These are phyloP conservation scores for Vitis rotundifolia DNA, from an alignment of 164 flowering plant species.

Conservation along the genomic window DNA sequence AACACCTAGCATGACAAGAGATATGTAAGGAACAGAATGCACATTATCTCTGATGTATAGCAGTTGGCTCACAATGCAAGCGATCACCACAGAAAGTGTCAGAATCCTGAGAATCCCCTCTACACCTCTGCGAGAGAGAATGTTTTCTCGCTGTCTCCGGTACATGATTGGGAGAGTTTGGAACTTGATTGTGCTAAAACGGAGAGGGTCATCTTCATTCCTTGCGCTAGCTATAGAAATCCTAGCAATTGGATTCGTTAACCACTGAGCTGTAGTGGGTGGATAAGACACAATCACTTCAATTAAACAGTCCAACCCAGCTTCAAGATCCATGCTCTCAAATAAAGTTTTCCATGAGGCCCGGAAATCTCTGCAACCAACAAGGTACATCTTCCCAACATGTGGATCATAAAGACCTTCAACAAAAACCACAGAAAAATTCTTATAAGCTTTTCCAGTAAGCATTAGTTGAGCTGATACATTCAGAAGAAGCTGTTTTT, in stretches of 20 bases:
- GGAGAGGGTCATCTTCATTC: slow-evolving; percentile 72
- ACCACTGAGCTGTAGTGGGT: slow-evolving; percentile 70
- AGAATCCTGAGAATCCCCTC: slow-evolving; percentile 73
- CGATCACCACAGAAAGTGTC: slow-evolving; percentile 70
- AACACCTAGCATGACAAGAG: slow-evolving; percentile 82
- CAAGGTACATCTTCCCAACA: slow-evolving; percentile 77
- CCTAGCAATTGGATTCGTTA: slow-evolving; percentile 65
- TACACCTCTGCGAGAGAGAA: slow-evolving; percentile 65
- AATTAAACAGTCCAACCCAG: slow-evolving; percentile 78
- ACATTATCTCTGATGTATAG: slow-evolving; percentile 46
- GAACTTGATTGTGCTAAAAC: slow-evolving; percentile 53
- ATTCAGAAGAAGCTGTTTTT: slow-evolving; percentile 74
- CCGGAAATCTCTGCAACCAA: slow-evolving; percentile 86
- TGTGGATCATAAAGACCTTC: slow-evolving; percentile 82
- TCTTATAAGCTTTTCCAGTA: slow-evolving; percentile 35
- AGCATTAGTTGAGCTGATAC: slow-evolving; percentile 75
- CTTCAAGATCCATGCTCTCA: slow-evolving; percentile 79
- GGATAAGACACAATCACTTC: slow-evolving; percentile 80
- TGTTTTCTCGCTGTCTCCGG: slow-evolving; percentile 67
- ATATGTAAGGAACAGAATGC: slow-evolving; percentile 69
- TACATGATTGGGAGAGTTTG: slow-evolving; percentile 72
- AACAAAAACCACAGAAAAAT: slow-evolving; percentile 53
- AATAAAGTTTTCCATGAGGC: slow-evolving; percentile 56
- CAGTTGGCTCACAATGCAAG: slow-evolving; percentile 67
- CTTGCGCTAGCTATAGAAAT: slow-evolving; percentile 76